phyloP scores from a whole-genome alignment of 2,329 filamentous ascomycete genomes.

The Ilyonectria mors-panacis region DNA sequence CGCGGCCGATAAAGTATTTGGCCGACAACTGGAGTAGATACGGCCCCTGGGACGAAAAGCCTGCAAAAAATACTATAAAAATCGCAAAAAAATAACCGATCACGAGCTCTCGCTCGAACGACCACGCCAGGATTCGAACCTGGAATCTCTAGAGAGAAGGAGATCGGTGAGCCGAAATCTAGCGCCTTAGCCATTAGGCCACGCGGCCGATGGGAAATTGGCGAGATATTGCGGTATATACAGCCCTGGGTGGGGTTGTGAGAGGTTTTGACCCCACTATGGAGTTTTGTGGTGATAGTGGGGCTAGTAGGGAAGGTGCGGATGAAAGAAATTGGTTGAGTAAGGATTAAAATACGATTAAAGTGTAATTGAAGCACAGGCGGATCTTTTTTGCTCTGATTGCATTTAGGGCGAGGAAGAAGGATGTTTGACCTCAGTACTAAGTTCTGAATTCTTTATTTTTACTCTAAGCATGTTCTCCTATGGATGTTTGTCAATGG shows the following conservation, averaged over 20 bases:
- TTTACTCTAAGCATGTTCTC: too few relatives aligned
- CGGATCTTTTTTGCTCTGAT: too few relatives aligned
- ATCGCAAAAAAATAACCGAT: neutral
- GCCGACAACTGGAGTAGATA: too few relatives aligned
- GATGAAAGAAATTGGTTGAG: too few relatives aligned
- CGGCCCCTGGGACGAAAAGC: neutral
- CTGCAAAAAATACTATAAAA: neutral
- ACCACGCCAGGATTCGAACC: conserved; percentile 56
- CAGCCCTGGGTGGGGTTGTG: neutral
- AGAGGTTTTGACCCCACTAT: neutral
- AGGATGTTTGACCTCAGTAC: too few relatives aligned
- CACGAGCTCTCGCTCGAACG: conserved; percentile 25
- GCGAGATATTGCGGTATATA: conserved; percentile 2
- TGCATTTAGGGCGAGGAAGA: too few relatives aligned
- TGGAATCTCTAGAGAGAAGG: conserved; percentile 47
- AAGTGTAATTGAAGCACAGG: too few relatives aligned
- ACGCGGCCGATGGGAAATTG: conserved; percentile 47
- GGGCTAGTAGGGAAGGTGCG: too few relatives aligned
- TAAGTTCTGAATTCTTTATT: too few relatives aligned
- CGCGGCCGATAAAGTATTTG: too few relatives aligned
- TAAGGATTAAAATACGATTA: too few relatives aligned
- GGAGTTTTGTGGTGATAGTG: neutral
- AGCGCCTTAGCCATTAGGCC: conserved; percentile 56
- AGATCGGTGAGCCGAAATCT: conserved; percentile 51
- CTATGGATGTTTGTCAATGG: too few relatives aligned